Evolutionary conservation across 1,284 basidiomycete species (phyloP), one percentile per base, ranked within the genome.

Genomic region (Ganoderma resinaceum): DNA sequence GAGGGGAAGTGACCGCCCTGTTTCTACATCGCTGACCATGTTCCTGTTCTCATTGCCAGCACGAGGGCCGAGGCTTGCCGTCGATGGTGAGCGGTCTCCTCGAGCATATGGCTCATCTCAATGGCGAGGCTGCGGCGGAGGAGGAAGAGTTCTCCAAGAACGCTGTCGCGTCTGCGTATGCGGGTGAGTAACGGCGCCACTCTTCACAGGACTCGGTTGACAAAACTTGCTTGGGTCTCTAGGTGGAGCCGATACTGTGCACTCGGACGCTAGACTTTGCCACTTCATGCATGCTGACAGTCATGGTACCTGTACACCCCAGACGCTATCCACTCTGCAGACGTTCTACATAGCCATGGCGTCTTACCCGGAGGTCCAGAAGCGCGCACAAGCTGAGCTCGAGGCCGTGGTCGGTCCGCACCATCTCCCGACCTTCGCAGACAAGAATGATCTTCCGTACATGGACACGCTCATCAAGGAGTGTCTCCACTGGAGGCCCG

Each of bases 321-420:
- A 66, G 69, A 70, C 63, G 29, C 37, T 68, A 65, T 62, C 66
- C 2, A 65, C 63, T 0, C 18, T 70, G 5, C 57, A 65, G 23
- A 61, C 52, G 5, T 70, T 70, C 66, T 70, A 75, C 23, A 65
- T 70, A 2, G 74, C 74, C 23, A 75, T 78, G 74, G 66, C 70
- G 12, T 63, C 71, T 1, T 62, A 72, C 55, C 77, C 78, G 2
- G 72, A 75, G 16, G 73, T 75, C 0, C 75, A 75, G 61, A 42
- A 43, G 7, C 70, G 69, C 29, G 75, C 76, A 2, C 80, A 81
- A 52, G 66, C 67, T 0, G 78, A 81, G 64, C 64, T 80, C 12
- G 79, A 80, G 46, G 20, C 62, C 0, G 67, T 77, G 14, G 59
- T 76, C 1, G 73, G 75, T 6, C 53, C 66, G 7, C n/a, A 42